These are phyloP conservation scores for Naematelia aurantialba DNA, from an alignment of 768 basidiomycete genomes.

Conservation along the genomic window DNA sequence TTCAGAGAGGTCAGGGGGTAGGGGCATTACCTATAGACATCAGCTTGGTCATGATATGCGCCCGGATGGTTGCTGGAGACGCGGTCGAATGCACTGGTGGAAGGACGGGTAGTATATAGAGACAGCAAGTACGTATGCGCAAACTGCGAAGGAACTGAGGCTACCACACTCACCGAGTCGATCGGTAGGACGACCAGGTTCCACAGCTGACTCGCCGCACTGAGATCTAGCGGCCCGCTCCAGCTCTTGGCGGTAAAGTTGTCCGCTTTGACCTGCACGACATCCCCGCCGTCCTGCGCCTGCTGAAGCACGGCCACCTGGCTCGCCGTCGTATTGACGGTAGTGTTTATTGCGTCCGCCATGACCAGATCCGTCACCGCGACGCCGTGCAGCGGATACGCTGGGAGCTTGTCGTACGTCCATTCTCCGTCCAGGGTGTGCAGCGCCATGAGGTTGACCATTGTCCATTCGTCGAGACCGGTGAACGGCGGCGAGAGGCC, in stretches of 20 bases:
- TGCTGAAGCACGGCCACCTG: conserved; percentile 22
- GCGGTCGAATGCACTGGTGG: too few species aligned
- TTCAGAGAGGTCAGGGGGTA: conserved; percentile 24
- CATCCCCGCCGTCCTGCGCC: conserved; percentile 13
- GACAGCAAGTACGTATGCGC: too few species aligned
- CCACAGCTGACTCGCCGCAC: conserved; percentile 3
- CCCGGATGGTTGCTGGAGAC: too few species aligned
- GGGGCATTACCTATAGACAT: conserved; percentile 30
- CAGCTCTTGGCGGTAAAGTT: conserved; percentile 26
- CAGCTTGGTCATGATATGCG: too few species aligned
- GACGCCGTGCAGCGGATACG: conserved; percentile 8
- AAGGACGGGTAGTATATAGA: too few species aligned
- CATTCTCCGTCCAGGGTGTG: conserved; percentile 27
- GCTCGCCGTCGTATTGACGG: conserved; percentile 4
- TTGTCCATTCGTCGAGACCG: conserved; percentile 3
- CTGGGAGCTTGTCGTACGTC: conserved; percentile 11
- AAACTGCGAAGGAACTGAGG: background rate
- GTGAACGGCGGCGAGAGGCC: conserved; percentile 27
- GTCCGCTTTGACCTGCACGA: conserved; percentile 14
- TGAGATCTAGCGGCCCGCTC: conserved; percentile 18
- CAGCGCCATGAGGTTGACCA: conserved; percentile 20
- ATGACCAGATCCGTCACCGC: conserved; percentile 10
- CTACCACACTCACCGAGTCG: conserved; percentile 26
- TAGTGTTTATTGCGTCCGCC: conserved; percentile 1
- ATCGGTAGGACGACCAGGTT: conserved; percentile 38